Conservation (phyloP, 2,329 filamentous ascomycete genomes). For the Chaetomiaceae sp. region DNA sequence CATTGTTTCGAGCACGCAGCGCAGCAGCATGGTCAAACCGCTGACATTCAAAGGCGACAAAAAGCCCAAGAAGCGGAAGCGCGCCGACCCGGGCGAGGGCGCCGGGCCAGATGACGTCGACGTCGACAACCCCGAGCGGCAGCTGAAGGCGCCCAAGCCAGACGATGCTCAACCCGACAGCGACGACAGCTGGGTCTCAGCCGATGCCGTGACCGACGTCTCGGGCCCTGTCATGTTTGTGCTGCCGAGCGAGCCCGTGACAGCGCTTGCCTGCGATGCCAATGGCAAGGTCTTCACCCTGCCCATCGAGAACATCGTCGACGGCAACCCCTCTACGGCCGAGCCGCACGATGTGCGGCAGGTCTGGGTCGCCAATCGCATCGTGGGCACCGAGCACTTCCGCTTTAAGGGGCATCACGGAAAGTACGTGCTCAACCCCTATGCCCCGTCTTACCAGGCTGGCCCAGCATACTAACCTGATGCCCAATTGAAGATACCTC, state of each 20-base stretch:
- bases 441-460: neutral
- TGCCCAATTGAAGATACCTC: conserved; percentile 71
- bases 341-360: conserved; percentile 95
- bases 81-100: conserved; percentile 48
- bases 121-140: conserved; percentile 28
- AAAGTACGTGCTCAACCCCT: conserved; percentile 44
- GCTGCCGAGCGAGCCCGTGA: conserved; percentile 65
- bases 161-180: conserved; percentile 40
- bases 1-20: too few species aligned
- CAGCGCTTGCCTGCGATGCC: conserved; percentile 77
- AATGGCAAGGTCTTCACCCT: conserved; percentile 81
- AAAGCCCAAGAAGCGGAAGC: conserved; percentile 87
- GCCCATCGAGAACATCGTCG: conserved; percentile 79
- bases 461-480: too few species aligned
- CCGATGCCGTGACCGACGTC: conserved; percentile 67
- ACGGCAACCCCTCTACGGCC: conserved; percentile 72
- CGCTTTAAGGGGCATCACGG: conserved; percentile 90
- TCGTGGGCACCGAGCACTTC: conserved; percentile 73
- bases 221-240: conserved; percentile 78
- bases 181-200: conserved; percentile 89
- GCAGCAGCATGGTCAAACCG: conserved; percentile 69
- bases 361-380: conserved; percentile 85
- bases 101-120: conserved; percentile 37
- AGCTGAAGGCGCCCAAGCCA: conserved; percentile 32
- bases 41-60: conserved; percentile 97